Evolutionary conservation across 2,329 filamentous ascomycete species (phyloP), one percentile per base, ranked within the genome.

Genomic region (Colletotrichum musicola): DNA sequence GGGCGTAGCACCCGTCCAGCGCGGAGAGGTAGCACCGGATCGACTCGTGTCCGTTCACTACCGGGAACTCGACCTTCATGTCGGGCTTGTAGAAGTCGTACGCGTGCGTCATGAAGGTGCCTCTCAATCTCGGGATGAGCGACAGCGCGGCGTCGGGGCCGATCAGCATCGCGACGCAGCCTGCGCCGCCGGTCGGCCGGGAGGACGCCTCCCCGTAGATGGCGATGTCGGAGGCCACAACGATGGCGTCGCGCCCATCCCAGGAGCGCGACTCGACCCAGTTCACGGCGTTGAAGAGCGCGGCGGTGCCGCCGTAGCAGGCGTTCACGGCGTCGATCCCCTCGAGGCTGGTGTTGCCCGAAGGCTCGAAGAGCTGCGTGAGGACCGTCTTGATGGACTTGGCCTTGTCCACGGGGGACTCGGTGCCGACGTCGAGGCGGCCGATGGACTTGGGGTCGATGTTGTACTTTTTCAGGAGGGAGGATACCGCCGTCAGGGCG

Each of bases 31-130:
- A 95, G 87, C 93, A 95, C 81, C 85, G 91, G 79, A 94, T 81
- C 54, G 93, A 95, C 86, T 90, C 94, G 80, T 95, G 92, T 68
- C 93, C 93, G 75, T 95, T 93, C 64, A 95, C 93, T 76, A 93
- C 90, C 71, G 93, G 93, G 83, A 95, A 95, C 83, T 95, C 93
- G 86, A 90, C 93, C 76, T 92, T 92, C 73, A 95, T 85, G 81
- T 95, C 93, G 76, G 93, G 92, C 89, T 95, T 95, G 89, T 94
- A 95, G 81, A 95, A 95, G 81, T 95, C 93, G 81, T 95, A 96
- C 75, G 90, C 91, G 83, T 95, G 93, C 80, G 90, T 86, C 89
- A 95, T 91, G 85, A 93, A 94, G 75, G 86, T 90, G 77, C 91
- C 93, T 77, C 93, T 90, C 77, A 94, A 88, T 77, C 93, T 92